Conservation (phyloP, 1,284 basidiomycete genomes). For the Microbotryomycetes sp. region DNA sequence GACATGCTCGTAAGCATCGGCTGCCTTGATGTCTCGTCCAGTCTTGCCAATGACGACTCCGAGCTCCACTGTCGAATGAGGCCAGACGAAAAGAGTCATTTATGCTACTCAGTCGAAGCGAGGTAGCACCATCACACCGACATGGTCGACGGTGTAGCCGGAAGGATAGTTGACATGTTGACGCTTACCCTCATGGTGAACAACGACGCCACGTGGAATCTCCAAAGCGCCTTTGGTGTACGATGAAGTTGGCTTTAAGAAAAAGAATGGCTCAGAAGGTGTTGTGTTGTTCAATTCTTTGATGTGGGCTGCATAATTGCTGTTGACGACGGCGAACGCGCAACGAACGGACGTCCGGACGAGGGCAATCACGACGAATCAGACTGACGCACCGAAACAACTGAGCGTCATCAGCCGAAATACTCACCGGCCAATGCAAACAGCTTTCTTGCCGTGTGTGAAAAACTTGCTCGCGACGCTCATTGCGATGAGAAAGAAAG, state of each 20-base stretch:
- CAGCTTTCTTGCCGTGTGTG: background rate
- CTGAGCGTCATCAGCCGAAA: too few species aligned
- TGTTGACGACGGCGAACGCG: background rate
- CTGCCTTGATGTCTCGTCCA: conserved; percentile 70
- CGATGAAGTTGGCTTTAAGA: conserved; percentile 90
- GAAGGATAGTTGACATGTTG: background rate
- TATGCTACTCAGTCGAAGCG: background rate
- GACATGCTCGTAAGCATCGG: conserved; percentile 67
- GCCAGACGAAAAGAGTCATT: background rate
- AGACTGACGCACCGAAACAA: too few species aligned
- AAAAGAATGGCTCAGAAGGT: conserved; percentile 96
- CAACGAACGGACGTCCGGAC: too few species aligned
- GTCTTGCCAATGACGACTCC: conserved; percentile 87
- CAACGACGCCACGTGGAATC: conserved; percentile 74
- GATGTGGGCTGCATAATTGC: conserved; percentile 33
- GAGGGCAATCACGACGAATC: too few species aligned
- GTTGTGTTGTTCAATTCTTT: conserved; percentile 48
- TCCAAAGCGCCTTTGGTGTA: conserved; percentile 74
- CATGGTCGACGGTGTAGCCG: background rate
- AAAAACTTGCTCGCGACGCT: background rate
- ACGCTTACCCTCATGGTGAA: conserved; percentile 81
- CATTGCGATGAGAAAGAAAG: too few species aligned
- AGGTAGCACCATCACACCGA: background rate
- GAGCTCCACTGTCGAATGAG: conserved; percentile 67
- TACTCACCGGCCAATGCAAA: background rate